phyloP scores from a whole-genome alignment of 1,284 basidiomycete genomes.

The Meira miltonrushii region DNA sequence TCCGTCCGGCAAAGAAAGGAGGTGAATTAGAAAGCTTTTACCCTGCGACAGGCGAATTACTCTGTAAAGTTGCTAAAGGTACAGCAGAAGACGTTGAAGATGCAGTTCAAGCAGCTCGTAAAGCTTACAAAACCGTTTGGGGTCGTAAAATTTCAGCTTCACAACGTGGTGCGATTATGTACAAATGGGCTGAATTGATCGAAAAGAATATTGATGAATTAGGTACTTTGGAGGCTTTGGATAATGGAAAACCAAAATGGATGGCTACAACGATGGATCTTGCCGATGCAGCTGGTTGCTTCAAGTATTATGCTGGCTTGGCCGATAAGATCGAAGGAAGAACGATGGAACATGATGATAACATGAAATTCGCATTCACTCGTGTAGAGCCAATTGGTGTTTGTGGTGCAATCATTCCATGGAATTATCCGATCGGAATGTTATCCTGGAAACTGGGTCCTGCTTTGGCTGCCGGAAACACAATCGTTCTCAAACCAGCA shows the following conservation, averaged over 20 bases:
- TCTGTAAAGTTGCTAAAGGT: slow-evolving; percentile 20
- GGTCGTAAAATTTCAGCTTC: slow-evolving; percentile 17
- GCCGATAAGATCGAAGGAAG: slow-evolving; percentile 16
- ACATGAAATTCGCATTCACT: slow-evolving; percentile 11
- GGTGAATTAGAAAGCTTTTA: slow-evolving; percentile 19
- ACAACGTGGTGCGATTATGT: slow-evolving; percentile 14
- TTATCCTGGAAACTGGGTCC: slow-evolving; percentile 27
- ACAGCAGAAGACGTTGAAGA: slow-evolving; percentile 21
- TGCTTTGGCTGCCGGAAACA: slow-evolving; percentile 32
- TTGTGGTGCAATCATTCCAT: slow-evolving; percentile 18
- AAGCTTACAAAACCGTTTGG: slow-evolving; percentile 20
- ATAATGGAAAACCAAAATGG: slow-evolving; percentile 23
- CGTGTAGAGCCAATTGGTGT: slow-evolving; percentile 12
- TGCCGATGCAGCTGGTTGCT: slow-evolving; percentile 13
- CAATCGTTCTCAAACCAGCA: slow-evolving; percentile 27
- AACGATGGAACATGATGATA: slow-evolving; percentile 15
- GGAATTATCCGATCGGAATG: slow-evolving; percentile 32
- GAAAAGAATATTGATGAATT: slow-evolving; percentile 19
- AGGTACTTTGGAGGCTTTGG: slow-evolving; percentile 18
- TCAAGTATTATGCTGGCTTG: slow-evolving; percentile 15
- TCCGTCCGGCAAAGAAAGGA: slow-evolving; percentile 12
- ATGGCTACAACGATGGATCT: slow-evolving; percentile 19
- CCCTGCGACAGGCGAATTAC: slow-evolving; percentile 25
- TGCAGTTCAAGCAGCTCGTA: slow-evolving; percentile 23
- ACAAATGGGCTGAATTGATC: slow-evolving; percentile 24